These are phyloP conservation scores for Sinapis alba DNA, from an alignment of 441 rosid genomes.

Conservation along the genomic window DNA sequence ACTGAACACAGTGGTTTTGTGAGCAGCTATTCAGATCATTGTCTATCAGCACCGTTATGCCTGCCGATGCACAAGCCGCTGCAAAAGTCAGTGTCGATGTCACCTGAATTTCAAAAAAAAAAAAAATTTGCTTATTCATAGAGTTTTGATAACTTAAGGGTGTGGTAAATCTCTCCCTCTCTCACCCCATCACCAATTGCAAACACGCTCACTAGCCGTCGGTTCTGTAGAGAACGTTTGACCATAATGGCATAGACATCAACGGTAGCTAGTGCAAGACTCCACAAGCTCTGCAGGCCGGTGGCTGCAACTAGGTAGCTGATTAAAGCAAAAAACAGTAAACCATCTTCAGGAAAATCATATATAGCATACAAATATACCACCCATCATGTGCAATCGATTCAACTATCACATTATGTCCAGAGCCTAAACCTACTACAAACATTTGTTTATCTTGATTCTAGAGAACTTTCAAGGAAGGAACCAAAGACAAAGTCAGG, in stretches of 20 bases:
- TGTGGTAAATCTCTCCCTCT: constrained; percentile 33
- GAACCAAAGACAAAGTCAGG: neutral
- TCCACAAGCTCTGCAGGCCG: constrained; percentile 82
- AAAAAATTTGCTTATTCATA: neutral
- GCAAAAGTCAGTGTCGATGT: constrained; percentile 82
- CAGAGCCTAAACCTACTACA: neutral
- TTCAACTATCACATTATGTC: neutral
- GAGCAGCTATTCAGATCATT: constrained; percentile 66
- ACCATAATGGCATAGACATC: constrained; percentile 74
- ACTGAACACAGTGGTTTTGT: constrained; percentile 63
- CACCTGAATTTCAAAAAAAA: constrained; percentile 47
- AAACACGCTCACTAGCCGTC: constrained; percentile 50
- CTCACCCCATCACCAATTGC: constrained; percentile 92
- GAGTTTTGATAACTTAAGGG: neutral
- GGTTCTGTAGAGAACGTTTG: constrained; percentile 65
- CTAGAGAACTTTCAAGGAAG: neutral
- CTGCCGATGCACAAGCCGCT: constrained; percentile 92
- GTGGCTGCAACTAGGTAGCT: constrained; percentile 79
- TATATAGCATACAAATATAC: neutral
- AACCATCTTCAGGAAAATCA: constrained; percentile 18
- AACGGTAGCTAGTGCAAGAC: constrained; percentile 63
- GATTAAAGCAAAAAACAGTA: constrained; percentile 38
- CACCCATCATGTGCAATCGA: neutral
- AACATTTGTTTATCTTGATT: neutral
- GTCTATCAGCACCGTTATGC: constrained; percentile 77